Evolutionary conservation across 2,329 filamentous ascomycete genomes (phyloP).

Genomic region (Phialocephala subalpina): DNA sequence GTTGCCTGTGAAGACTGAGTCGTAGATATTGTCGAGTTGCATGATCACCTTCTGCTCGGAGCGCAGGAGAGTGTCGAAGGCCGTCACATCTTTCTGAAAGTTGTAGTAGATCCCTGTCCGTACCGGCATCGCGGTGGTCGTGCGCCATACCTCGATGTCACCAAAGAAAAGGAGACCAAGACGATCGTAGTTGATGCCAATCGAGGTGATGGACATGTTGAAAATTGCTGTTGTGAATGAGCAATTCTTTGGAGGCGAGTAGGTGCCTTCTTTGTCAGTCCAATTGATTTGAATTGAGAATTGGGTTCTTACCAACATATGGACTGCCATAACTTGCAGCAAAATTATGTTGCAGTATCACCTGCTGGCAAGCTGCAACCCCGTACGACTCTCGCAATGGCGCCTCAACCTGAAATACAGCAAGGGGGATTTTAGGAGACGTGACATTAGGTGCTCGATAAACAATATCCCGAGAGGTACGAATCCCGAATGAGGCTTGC

Average conservation of each 20-base stretch:
- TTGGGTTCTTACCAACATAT: constrained; percentile 62
- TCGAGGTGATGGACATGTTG: constrained; percentile 67
- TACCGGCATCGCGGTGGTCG: constrained; percentile 70
- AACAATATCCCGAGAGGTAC: background rate
- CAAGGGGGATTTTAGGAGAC: constrained; percentile 12
- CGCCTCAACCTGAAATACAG: constrained; percentile 35
- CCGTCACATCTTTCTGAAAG: constrained; percentile 68
- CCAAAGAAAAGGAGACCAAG: constrained; percentile 67
- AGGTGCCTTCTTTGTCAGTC: constrained; percentile 25
- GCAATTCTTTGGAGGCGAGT: constrained; percentile 35
- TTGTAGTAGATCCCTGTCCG: constrained; percentile 59
- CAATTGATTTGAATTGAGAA: background rate
- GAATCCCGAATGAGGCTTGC: background rate
- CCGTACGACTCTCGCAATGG: constrained; percentile 34
- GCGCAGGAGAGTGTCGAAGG: constrained; percentile 70
- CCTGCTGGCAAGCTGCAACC: constrained; percentile 29
- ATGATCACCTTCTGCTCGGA: constrained; percentile 68
- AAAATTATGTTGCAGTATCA: constrained; percentile 62
- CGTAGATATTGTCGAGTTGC: constrained; percentile 75
- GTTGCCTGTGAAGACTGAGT: constrained; percentile 66
- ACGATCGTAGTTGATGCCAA: constrained; percentile 68
- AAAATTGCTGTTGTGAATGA: constrained; percentile 50
- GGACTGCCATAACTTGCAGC: constrained; percentile 73
- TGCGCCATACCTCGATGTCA: constrained; percentile 70
- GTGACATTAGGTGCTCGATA: constrained; percentile 3